Base-by-base conservation (phyloP, 176 grass and related monocot genomes). In the Musa itinerans region DNA sequence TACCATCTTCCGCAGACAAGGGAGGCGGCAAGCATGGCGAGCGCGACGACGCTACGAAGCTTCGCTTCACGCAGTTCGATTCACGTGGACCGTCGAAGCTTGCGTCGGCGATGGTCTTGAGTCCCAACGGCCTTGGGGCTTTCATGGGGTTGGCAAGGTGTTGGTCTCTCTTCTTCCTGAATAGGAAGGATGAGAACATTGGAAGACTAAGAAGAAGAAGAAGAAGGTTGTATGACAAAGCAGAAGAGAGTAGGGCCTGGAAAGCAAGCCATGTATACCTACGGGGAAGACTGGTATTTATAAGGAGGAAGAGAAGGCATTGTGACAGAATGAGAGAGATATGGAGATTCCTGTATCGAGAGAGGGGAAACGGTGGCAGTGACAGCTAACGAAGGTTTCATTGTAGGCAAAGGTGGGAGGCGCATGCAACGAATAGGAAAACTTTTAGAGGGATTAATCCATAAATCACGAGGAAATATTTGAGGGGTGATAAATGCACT, bases 131-230 rank as follows among this genome's bases (percentile, higher is more conserved):
- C 3, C 49, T 8, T 0, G 57, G n/a, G 57, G 57, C 17, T 15
- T 25, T 48, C 15, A 48, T 69, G 10, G 34, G 8, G 67, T 34
- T 49, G 1, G 14, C 34, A 17, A 29, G 7, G 67, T 29, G 16
- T 10, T 15, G 14, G 13, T 69, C 67, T 27, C 27, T 69, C 34
- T 50, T 69, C 29, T 69, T 69, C 34, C 29, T n/a, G 19, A 50
- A 50, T 14, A 69, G 13, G 34, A 69, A 2, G 48, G 67, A 69
- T 49, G 29, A 69, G 67, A 69, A 29, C 67, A 69, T 69, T 50
- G 67, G 21, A 29, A 17, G 19, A 8, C 13, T 10, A 29, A 15
- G 26, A 5, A 5, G 4, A 43, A 5, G 34, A 43, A 5, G 3
- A 43, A 43, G 34, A 43, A 43, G 34, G 34, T 43, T 50, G 67